Evolutionary conservation across 192 early-diverging fungal species (phyloP).

Genomic region (Entrophospora sp.): DNA sequence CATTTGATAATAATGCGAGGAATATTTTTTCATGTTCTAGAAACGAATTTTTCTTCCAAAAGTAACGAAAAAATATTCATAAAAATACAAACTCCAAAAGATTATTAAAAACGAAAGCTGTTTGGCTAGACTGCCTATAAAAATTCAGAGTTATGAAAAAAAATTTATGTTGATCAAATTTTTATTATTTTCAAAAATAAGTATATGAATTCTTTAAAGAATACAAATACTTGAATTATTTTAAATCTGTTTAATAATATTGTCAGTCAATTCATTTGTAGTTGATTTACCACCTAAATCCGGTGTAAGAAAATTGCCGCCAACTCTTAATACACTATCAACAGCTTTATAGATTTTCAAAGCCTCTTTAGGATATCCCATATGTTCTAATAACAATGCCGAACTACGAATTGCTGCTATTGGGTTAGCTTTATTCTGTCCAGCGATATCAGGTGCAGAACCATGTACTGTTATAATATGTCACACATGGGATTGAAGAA

Average conservation of each 20-base stretch:
- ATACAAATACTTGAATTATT: too few relatives aligned
- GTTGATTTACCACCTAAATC: constrained; percentile 85
- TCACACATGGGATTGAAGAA: not conserved
- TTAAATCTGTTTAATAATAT: constrained; percentile 64
- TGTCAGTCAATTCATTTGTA: constrained; percentile 75
- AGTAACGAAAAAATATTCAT: too few relatives aligned
- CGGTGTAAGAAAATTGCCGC: constrained; percentile 57
- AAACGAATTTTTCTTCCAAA: too few relatives aligned
- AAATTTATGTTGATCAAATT: too few relatives aligned
- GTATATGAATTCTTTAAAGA: too few relatives aligned
- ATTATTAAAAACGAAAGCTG: too few relatives aligned
- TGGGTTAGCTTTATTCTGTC: constrained; percentile 94
- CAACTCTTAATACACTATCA: constrained; percentile 64
- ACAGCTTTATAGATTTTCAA: constrained; percentile 75
- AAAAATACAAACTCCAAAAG: too few relatives aligned
- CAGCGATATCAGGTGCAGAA: constrained; percentile 96
- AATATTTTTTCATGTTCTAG: too few relatives aligned
- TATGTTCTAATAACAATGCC: constrained; percentile 82
- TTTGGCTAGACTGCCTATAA: too few relatives aligned
- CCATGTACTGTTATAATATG: constrained; percentile 62
- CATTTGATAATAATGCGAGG: too few relatives aligned
- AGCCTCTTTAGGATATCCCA: constrained; percentile 67
- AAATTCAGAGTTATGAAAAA: too few relatives aligned
- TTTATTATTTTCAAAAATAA: too few relatives aligned
- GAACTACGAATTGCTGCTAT: constrained; percentile 92